Base-by-base conservation (phyloP, 2,329 filamentous ascomycete species). In the Aspergillus brunneoviolaceus region DNA sequence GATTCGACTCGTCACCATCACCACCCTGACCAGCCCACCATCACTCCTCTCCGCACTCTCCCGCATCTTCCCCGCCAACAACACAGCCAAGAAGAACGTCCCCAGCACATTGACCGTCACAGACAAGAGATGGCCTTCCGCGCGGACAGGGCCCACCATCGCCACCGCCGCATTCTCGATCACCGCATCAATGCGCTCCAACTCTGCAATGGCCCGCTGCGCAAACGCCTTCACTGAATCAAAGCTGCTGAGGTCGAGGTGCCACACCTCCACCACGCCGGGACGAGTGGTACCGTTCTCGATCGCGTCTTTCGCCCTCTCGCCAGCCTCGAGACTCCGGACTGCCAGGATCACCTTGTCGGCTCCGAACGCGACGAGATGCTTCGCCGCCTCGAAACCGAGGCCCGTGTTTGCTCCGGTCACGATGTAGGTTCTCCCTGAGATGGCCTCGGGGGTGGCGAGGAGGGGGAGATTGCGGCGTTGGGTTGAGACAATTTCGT, bases 61-160 rank as follows among this genome's bases (percentile, higher is more conserved):
- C 42, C 54, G 68, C 55, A 73, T 42, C 27, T 69, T 70, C 3
- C 71, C 66, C 10, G 71, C 29, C 6, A 73, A 23, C 5, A 61
- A 16, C 16, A 69, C 21, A 1, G 61, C 68, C 4, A 74, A 49
- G 9, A 73, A 51, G 16, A 72, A 66, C 3, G 71, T 73, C 5
- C 67, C 61, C 19, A 72, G 57, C 1, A 73, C 64, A 58, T 74
- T 74, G 3, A 70, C 65, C 1, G 62, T 61, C 19, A 74, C 55
- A 5, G 59, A 63, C 4, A 56, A 16, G 19, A 62, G 58, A 48
- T 62, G 63, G 1, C 69, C 71, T 27, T 69, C 65, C 14, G 72
- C 70, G 4, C 39, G n/a, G 2, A 47, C 58, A 3, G 14, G 31
- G 11, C 50, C 48, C 4, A 49, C 11, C 7, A 59, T 58, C 19